Conservation (phyloP, 2,329 filamentous ascomycete species). For the Botrytis aclada region DNA sequence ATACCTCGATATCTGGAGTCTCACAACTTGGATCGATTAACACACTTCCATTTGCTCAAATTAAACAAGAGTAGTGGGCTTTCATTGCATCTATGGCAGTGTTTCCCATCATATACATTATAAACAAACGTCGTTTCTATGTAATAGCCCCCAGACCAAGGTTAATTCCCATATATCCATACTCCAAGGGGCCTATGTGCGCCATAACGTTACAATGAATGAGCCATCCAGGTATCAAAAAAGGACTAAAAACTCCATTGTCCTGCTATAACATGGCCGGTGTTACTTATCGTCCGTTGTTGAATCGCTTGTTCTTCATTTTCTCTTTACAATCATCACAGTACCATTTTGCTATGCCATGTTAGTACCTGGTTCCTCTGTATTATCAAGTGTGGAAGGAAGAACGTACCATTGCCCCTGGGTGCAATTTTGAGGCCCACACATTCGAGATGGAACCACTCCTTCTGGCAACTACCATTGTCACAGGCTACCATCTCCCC, state of each 20-base stretch:
- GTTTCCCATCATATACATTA: constrained; percentile 10
- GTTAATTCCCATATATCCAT: constrained; percentile 7
- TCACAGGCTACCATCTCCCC: constrained; percentile 85
- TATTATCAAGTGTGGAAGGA: background rate
- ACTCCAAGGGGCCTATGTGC: constrained; percentile 13
- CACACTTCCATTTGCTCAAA: background rate
- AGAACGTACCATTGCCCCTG: constrained; percentile 47
- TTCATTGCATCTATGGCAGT: background rate
- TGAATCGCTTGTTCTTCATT: constrained; percentile 31
- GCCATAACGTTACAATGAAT: constrained; percentile 2
- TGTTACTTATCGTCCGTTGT: constrained; percentile 27
- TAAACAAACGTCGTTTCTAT: constrained; percentile 10
- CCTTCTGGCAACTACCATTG: constrained; percentile 65
- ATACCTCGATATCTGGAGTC: background rate
- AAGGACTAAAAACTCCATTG: constrained; percentile 16
- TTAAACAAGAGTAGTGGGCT: background rate
- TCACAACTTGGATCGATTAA: background rate
- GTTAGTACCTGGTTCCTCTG: background rate
- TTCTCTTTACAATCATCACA: constrained; percentile 38
- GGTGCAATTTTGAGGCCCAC: constrained; percentile 76
- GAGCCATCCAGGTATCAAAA: constrained; percentile 17
- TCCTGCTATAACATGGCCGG: constrained; percentile 8
- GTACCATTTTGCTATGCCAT: constrained; percentile 36
- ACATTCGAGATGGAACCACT: constrained; percentile 84
- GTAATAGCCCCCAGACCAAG: background rate